phyloP scores from a whole-genome alignment of 129 eudicot genomes.

The Gnaphalium uliginosum region DNA sequence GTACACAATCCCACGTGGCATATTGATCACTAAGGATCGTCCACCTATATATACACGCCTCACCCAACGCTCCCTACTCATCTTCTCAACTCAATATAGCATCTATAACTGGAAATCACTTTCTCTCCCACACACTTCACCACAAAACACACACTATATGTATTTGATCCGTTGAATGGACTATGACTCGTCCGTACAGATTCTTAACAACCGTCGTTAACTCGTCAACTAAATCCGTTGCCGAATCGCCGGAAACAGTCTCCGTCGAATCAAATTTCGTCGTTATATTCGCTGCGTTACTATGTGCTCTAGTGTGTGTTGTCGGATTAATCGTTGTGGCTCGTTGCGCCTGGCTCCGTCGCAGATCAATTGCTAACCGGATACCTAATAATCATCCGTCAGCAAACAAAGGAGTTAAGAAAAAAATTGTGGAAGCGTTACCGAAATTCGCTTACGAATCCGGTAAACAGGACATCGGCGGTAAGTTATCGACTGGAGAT shows the following conservation, averaged over 20 bases:
- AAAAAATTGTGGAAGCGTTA: neutral
- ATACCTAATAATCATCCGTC: slow-evolving; percentile 1
- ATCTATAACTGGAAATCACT: neutral
- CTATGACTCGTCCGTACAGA: slow-evolving; percentile 15
- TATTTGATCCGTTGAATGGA: neutral
- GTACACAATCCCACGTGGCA: neutral
- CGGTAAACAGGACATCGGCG: slow-evolving; percentile 54
- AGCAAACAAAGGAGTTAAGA: slow-evolving; percentile 3
- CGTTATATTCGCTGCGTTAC: slow-evolving; percentile 3
- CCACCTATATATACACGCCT: neutral
- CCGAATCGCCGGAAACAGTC: neutral
- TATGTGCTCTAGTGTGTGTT: slow-evolving; percentile 10
- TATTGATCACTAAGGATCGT: neutral
- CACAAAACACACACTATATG: neutral
- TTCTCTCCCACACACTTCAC: neutral
- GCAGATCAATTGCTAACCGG: neutral
- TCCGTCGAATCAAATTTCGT: slow-evolving; percentile 7
- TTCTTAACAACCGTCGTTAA: slow-evolving; percentile 5
- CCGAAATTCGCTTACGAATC: slow-evolving; percentile 31
- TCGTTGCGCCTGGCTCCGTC: slow-evolving; percentile 14
- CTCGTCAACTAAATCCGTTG: neutral
- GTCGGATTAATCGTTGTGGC: slow-evolving; percentile 11
- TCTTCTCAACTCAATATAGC: neutral
- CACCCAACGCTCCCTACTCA: neutral
- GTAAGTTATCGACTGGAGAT: slow-evolving; percentile 16